Percentiles rank a stretch among this genome's conserved stretches.
phyloP scores from a whole-genome alignment of 257 asterid species.

The Rubia yunnanensis region DNA sequence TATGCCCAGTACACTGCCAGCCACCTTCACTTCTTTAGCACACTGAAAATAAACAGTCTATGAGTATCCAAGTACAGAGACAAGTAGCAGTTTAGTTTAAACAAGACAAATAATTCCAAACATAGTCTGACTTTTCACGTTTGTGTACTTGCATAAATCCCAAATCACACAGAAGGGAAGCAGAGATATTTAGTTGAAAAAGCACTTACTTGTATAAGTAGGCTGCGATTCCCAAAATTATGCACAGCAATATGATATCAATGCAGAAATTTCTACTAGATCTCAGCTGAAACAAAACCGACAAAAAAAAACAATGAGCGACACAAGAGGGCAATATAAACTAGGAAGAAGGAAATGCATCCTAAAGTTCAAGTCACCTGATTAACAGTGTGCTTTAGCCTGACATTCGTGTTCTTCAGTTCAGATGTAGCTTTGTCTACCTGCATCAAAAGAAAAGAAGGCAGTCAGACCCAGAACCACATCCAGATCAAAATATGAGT shows the following conservation, averaged over 20 bases:
- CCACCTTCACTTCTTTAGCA: constrained; percentile 27
- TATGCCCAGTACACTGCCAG: constrained; percentile 8
- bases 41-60: constrained; percentile 26
- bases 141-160: not conserved
- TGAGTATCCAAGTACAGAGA: not conserved
- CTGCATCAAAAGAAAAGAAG: constrained; percentile 33
- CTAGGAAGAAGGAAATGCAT: not conserved
- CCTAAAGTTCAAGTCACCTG: constrained; percentile 50
- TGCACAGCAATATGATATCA: constrained; percentile 76
- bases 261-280: constrained; percentile 95
- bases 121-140: not conserved
- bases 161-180: not conserved
- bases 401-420: constrained; percentile 89
- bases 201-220: constrained; percentile 81
- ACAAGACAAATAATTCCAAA: not conserved
- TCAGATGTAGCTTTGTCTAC: constrained; percentile 94
- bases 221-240: constrained; percentile 95
- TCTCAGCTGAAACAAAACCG: constrained; percentile 58
- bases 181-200: not conserved
- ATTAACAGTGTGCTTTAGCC: constrained; percentile 88
- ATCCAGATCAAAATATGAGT: not conserved
- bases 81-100: not conserved
- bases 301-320: not conserved
- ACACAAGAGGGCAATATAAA: not conserved
- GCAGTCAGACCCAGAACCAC: constrained; percentile 5